Evolutionary conservation across 1,284 basidiomycete genomes (phyloP).

Genomic region (Pseudozyma pruni): DNA sequence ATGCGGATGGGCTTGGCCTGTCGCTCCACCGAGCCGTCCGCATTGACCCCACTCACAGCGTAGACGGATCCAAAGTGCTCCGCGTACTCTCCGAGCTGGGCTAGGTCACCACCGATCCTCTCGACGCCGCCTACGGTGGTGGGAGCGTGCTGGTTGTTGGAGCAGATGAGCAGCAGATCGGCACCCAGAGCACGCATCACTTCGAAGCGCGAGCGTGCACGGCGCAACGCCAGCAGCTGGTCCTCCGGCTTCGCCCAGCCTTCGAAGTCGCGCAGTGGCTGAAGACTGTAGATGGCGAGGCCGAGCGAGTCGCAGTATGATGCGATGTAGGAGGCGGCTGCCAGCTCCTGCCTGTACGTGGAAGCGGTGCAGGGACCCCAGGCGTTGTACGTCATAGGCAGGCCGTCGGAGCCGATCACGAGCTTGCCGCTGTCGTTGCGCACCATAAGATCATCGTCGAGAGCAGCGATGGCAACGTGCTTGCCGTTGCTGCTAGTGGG

Average conservation of each 20-base stretch:
- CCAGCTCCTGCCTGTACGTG: conserved; percentile 35
- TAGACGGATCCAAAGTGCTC: conserved; percentile 28
- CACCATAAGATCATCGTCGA: conserved; percentile 69
- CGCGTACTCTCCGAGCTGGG: conserved; percentile 41
- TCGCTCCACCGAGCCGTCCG: conserved; percentile 20
- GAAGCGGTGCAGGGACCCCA: conserved; percentile 43
- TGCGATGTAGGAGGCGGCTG: conserved; percentile 62
- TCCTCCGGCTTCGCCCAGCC: conserved; percentile 52
- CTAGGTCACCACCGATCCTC: conserved; percentile 58
- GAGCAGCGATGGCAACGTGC: conserved; percentile 7
- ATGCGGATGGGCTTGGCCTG: conserved; percentile 39
- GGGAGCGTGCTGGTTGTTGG: conserved; percentile 55
- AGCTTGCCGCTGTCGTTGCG: conserved; percentile 72
- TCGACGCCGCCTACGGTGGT: conserved; percentile 55
- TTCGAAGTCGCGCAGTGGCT: conserved; percentile 68
- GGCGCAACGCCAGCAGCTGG: conserved; percentile 28
- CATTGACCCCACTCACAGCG: not conserved
- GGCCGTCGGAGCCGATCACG: conserved; percentile 69
- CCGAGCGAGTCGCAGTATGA: conserved; percentile 47
- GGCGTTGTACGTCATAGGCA: conserved; percentile 53
- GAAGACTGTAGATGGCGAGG: conserved; percentile 66
- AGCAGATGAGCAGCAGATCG: conserved; percentile 58
- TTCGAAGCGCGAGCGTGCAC: conserved; percentile 48
- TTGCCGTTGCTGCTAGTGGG: not conserved
- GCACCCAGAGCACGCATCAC: conserved; percentile 58